Conservation (phyloP, 163 green algal genomes). For the Scenedesmus sp. region DNA sequence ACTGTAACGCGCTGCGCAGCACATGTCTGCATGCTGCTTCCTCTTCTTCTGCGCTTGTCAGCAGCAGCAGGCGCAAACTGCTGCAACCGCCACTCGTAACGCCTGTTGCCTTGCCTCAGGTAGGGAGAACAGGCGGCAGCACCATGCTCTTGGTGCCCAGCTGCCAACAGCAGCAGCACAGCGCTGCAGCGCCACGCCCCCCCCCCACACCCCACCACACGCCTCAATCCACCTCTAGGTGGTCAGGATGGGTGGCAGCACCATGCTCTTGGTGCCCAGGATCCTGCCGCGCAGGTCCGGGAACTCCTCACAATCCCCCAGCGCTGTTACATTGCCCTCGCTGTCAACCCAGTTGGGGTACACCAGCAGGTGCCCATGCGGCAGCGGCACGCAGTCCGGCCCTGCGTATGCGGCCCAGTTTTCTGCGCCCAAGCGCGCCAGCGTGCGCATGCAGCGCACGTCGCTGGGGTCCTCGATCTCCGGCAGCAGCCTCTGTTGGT, state of each 20-base stretch:
- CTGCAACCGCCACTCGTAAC: too few relatives aligned
- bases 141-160: conserved; percentile 13
- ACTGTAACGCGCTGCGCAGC: too few relatives aligned
- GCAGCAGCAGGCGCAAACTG: too few relatives aligned
- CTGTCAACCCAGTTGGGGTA: conserved; percentile 43
- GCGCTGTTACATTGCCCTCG: conserved; percentile 26
- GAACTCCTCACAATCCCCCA: conserved; percentile 38
- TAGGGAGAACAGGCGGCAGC: conserved; percentile 48
- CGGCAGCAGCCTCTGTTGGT: conserved; percentile 11
- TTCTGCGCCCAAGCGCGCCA: background rate
- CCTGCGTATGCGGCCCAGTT: conserved; percentile 43
- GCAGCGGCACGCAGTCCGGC: background rate
- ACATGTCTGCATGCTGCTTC: too few relatives aligned
- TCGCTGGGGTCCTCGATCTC: conserved; percentile 42
- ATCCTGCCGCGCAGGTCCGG: conserved; percentile 50
- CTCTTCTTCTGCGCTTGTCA: too few relatives aligned
- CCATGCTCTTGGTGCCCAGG: conserved; percentile 20
- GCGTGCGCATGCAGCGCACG: conserved; percentile 20
- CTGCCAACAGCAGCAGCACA: background rate
- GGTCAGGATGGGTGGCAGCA: conserved; percentile 51
- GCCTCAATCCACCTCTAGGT: background rate
- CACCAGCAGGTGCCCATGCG: conserved; percentile 48
- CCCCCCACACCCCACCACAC: background rate
- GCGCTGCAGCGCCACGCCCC: background rate
- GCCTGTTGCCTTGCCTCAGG: background rate